Conservation (phyloP, 176 grass and related monocot genomes). For the Hordeum vulgare region MorexV3_pseudomolecules_assembly NC_058520.1:238043918-238044417, state of each 20-base stretch:
- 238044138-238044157: background rate
- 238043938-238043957: slow-evolving; percentile 20
- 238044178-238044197: background rate
- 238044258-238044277: background rate
- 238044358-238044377: background rate
- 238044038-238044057: slow-evolving; percentile 67
- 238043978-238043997: slow-evolving; percentile 99
- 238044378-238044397: background rate
- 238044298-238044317: background rate
- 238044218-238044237: background rate
- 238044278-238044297: background rate
- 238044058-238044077: slow-evolving; percentile 58
- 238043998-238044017: slow-evolving; percentile 64
- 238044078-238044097: slow-evolving; percentile 59
- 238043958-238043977: slow-evolving; percentile 91
- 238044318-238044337: background rate
- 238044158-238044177: slow-evolving; percentile 4
- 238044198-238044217: slow-evolving; percentile 1
- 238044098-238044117: slow-evolving; percentile 18
- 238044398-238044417: background rate
- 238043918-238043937: background rate
- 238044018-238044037: slow-evolving; percentile 58
- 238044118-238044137: background rate
- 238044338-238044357: background rate
- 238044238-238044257: background rate